A percentile compares a stretch with the other conserved stretches of the same genome.
phyloP scores from a whole-genome alignment of 1,139 yeast genomes.

The Saccharomycopsis hybrid region DNA sequence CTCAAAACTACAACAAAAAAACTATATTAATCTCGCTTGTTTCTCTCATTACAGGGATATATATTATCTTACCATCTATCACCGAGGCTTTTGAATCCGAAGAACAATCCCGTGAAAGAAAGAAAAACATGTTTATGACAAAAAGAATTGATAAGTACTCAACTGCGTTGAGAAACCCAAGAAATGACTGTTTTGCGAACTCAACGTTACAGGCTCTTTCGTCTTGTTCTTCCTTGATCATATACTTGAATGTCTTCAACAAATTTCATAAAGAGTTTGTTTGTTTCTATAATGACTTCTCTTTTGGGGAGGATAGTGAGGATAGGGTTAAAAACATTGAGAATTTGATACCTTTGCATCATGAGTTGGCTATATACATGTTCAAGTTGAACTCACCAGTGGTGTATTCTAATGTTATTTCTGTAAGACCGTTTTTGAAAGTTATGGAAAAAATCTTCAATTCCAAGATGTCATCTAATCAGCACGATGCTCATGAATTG shows the following conservation, averaged over 20 bases:
- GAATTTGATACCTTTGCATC: constrained; percentile 17
- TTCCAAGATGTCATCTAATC: constrained; percentile 70
- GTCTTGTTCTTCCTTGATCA: constrained; percentile 55
- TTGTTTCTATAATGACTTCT: neutral
- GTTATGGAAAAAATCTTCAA: constrained; percentile 72
- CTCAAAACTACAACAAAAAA: neutral
- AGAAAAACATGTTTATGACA: constrained; percentile 18
- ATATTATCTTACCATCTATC: constrained; percentile 1
- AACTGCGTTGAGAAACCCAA: constrained; percentile 73
- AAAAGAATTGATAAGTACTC: constrained; percentile 70
- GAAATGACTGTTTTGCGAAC: constrained; percentile 91
- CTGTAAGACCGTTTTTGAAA: constrained; percentile 75
- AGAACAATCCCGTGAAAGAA: neutral
- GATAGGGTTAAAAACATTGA: neutral
- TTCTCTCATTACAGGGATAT: neutral
- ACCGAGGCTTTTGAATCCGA: neutral
- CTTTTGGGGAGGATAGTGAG: neutral
- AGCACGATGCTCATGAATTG: constrained; percentile 94
- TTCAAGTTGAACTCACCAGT: constrained; percentile 13
- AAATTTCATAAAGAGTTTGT: constrained; percentile 13
- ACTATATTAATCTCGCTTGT: neutral
- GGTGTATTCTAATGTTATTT: constrained; percentile 45
- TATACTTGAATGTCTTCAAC: constrained; percentile 43
- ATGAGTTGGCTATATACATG: constrained; percentile 13
- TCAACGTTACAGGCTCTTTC: constrained; percentile 84